Percentiles rank a stretch among this genome's conserved stretches.
phyloP scores from a whole-genome alignment of 2,329 filamentous ascomycete species.

The Verticillium nubilum region DNA sequence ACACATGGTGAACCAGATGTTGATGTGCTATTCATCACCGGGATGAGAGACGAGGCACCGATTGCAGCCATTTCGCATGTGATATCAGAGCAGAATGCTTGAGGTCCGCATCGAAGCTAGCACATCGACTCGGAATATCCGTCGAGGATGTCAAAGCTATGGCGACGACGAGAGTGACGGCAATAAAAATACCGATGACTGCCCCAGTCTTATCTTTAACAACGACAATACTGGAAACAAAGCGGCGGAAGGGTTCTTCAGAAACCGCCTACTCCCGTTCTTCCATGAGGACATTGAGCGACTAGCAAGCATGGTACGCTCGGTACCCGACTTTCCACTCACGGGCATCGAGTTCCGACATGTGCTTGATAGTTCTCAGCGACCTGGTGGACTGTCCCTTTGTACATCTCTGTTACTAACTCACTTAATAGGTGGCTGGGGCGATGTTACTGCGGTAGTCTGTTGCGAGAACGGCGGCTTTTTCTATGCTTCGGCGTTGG shows the following conservation, averaged over 20 bases:
- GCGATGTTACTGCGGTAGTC: conserved; percentile 35
- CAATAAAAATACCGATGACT: conserved; percentile 1
- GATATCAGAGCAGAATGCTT: conserved; percentile 45
- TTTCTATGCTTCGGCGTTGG: conserved; percentile 47
- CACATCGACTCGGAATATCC: conserved; percentile 27
- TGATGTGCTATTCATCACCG: conserved; percentile 56
- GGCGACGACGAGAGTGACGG: conserved; percentile 18
- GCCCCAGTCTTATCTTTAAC: conserved; percentile 41
- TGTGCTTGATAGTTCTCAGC: conserved; percentile 49
- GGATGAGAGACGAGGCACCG: conserved; percentile 57
- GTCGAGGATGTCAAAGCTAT: conserved; percentile 14
- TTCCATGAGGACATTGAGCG: conserved; percentile 37
- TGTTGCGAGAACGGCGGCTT: conserved; percentile 55
- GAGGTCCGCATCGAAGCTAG: conserved; percentile 45
- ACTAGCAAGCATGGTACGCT: conserved; percentile 44
- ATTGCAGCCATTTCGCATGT: conserved; percentile 48
- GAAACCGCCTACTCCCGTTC: conserved; percentile 35
- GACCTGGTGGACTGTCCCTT: conserved; percentile 41
- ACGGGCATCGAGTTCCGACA: conserved; percentile 50
- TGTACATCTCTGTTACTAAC: conserved; percentile 43
- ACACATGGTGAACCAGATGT: conserved; percentile 33
- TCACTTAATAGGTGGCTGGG: conserved; percentile 42
- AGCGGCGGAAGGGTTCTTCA: conserved; percentile 32
- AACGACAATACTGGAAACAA: conserved; percentile 41
- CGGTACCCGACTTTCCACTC: conserved; percentile 43